Evolutionary conservation across 495 filamentous ascomycete genomes (phyloP), one percentile per base, ranked within the genome.

Genomic region (Penicillium arizonense): DNA sequence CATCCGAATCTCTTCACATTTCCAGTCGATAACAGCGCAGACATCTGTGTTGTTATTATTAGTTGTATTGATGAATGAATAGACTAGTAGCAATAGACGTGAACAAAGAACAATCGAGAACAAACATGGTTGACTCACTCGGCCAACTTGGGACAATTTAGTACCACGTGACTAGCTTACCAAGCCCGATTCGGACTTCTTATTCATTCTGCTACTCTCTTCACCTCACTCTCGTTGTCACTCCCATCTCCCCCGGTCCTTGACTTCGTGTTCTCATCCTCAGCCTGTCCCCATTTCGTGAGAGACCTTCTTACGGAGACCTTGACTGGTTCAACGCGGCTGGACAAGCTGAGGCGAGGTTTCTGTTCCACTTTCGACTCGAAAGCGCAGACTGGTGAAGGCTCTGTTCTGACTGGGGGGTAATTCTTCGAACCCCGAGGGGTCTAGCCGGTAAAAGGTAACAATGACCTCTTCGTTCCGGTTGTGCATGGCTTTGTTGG

Each of bases 301-400:
- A 72, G 68, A 70, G 44, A 48, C 35, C 7, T 52, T 58, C 68
- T 73, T 67, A 64, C 71, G 71, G 71, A 76, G 73, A 73, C 73
- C 73, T 76, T 76, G 64, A 76, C 70, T 76, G 73, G 73, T 76
- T 76, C 58, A 67, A 70, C 60, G 64, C 66, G 72, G 72, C 72
- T 70, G 65, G 69, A 67, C 69, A 70, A 64, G 65, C 65, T 53
- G 61, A 72, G 65, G 58, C 52, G 56, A 64, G 60, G 57, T 50
- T 59, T 58, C 49, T 64, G 50, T 39, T 50, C 49, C 12, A 52
- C 57, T 61, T 61, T 56, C 49, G 11, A 40, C 9, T 13, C 20
- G 55, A 60, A 62, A 63, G 51, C 51, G 48, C 62, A 59, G 59
- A 63, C 52, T 51, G 51, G 64, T 59, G 63, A 73, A 63, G 45